phyloP scores from a whole-genome alignment of 805 yeast genomes.

The Pichia cabralensis region DNA sequence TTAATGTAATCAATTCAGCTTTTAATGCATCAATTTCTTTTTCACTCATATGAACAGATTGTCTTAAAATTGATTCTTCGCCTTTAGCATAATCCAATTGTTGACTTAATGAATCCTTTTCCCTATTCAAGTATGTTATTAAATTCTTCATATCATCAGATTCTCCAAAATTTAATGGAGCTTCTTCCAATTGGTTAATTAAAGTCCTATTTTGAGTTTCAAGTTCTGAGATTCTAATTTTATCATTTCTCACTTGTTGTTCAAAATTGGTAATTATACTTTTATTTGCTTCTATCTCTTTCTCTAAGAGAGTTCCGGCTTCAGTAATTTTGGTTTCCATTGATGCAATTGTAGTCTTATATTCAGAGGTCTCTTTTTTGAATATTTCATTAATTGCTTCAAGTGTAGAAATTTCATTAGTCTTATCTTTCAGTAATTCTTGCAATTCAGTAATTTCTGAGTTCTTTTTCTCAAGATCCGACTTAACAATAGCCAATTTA shows the following conservation, averaged over 20 bases:
- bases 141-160: constrained; percentile 40
- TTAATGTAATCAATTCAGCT: constrained; percentile 32
- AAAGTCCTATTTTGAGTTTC: constrained; percentile 59
- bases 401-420: constrained; percentile 19
- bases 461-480: constrained; percentile 22
- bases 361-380: constrained; percentile 12
- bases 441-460: constrained; percentile 12
- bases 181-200: constrained; percentile 50
- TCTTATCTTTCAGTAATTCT: constrained; percentile 17
- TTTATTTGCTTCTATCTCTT: constrained; percentile 36
- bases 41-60: constrained; percentile 35
- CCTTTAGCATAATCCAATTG: constrained; percentile 42
- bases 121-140: constrained; percentile 55
- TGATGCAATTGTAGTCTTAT: constrained; percentile 23
- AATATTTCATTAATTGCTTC: constrained; percentile 7
- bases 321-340: constrained; percentile 30
- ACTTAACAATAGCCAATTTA: constrained; percentile 22
- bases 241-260: constrained; percentile 37
- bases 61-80: constrained; percentile 45
- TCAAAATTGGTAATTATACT: constrained; percentile 32
- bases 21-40: constrained; percentile 44
- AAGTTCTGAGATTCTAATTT: constrained; percentile 42
- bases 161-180: constrained; percentile 12
- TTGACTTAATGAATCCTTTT: constrained; percentile 59
- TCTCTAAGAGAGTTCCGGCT: constrained; percentile 24